Evolutionary conservation across 2,329 filamentous ascomycete genomes (phyloP), one percentile per base, ranked within the genome.

Genomic region (Scortechinia acanthostroma): DNA sequence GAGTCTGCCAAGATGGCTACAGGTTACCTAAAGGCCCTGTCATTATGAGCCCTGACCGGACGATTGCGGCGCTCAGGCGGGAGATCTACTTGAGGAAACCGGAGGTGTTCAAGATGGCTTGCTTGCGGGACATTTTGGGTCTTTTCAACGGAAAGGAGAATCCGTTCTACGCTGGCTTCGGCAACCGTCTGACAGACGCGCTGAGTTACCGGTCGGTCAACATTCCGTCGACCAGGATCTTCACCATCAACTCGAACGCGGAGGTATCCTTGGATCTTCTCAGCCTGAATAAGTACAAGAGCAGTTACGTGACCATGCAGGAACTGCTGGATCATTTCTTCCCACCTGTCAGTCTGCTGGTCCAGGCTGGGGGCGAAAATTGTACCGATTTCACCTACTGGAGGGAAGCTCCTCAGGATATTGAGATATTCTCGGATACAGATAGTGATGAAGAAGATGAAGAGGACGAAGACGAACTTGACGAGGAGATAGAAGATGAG

Each of bases 61-160:
- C 91, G 1, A 94, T 97, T 68, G 91, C 94, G 4, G 94, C 93
- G 1, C 66, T 98, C 22, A 77, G 93, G 47, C 82, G 93, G 42
- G 93, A 98, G 61, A 80, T 98, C 4, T 98, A 98, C 60, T 74
- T 98, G 21, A 81, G 93, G 45, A 97, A 98, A 62, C 94, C 93
- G 0, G 91, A 98, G 59, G 89, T 98, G 4, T 98, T 98, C 78
- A 98, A 98, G 66, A 98, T 98, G 94, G 90, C 93, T 2, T 98
- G 93, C 50, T 69, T 98, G 17, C 83, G 93, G 33, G 93, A 98
- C 61, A 97, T 98, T 53, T 83, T 91, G 58, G 88, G 84, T 47
- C 74, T 98, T 1, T 98, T 96, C 58, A 83, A 81, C 2, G 73
- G 79, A 0, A 40, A 40, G 35, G 80, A 86, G 21, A 73, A 79